These are phyloP conservation scores for Teratosphaeria gauchensis DNA, from an alignment of 2,329 filamentous ascomycete genomes.

Conservation along the genomic window DNA sequence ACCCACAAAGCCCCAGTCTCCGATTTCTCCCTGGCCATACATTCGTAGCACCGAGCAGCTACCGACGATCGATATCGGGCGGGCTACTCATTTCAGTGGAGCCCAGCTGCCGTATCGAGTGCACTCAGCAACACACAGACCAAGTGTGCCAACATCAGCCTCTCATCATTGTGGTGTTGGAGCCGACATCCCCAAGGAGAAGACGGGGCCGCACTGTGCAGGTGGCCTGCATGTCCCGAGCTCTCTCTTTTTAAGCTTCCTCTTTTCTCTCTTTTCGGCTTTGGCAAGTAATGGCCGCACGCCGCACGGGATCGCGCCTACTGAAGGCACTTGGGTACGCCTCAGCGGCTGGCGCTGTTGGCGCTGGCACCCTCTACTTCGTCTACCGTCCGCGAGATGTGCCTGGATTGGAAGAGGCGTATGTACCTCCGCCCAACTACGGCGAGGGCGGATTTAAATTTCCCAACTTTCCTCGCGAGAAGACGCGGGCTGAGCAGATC, in stretches of 20 bases:
- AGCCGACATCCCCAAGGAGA: background rate
- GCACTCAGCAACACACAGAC: background rate
- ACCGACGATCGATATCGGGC: background rate
- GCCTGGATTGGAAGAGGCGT: constrained; percentile 57
- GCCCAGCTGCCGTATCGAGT: background rate
- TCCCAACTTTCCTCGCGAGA: constrained; percentile 55
- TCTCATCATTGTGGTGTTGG: background rate
- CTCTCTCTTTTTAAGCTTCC: background rate
- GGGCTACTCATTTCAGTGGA: background rate
- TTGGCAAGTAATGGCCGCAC: constrained; percentile 15
- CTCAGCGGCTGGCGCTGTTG: constrained; percentile 43
- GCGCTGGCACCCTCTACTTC: constrained; percentile 50
- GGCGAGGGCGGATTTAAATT: constrained; percentile 60
- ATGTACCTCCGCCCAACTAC: constrained; percentile 61
- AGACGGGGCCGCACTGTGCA: background rate
- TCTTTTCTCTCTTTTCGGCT: background rate
- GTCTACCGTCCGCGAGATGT: constrained; percentile 63
- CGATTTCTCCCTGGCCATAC: background rate
- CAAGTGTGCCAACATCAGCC: background rate
- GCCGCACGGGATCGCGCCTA: constrained; percentile 31
- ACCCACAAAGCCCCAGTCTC: background rate
- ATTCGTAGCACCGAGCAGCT: background rate
- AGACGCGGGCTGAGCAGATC: constrained; percentile 55
- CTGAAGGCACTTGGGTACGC: constrained; percentile 52
- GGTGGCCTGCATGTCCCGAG: background rate